These are phyloP conservation scores for Termitomyces eurrhizus DNA, from an alignment of 768 basidiomycete genomes.

Conservation along the genomic window DNA sequence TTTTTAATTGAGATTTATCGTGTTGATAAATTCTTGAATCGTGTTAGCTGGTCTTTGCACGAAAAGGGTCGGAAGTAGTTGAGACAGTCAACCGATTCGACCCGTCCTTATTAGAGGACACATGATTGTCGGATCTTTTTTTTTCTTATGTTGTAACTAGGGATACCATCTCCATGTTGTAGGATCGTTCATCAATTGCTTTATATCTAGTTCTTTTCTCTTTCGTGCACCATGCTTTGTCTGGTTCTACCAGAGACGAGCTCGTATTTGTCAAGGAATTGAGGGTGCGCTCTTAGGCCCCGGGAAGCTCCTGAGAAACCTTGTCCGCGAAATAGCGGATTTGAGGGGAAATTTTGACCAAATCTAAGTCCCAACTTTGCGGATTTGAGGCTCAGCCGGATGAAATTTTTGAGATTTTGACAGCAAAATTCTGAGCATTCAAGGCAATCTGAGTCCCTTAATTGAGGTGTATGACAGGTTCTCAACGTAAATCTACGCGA, in stretches of 20 bases:
- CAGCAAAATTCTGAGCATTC: too few relatives aligned
- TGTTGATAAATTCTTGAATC: conserved; percentile 1
- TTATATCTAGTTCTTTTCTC: not conserved
- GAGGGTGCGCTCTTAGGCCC: too few relatives aligned
- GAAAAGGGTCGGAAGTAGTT: conserved; percentile 74
- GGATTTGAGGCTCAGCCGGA: too few relatives aligned
- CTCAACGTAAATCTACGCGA: too few relatives aligned
- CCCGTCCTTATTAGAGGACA: conserved; percentile 23
- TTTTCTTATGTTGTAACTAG: conserved; percentile 6
- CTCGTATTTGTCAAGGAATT: not conserved
- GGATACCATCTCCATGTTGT: conserved; percentile 14
- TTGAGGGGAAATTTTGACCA: too few relatives aligned
- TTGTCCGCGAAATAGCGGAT: too few relatives aligned
- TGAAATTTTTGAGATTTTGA: too few relatives aligned
- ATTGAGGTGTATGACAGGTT: too few relatives aligned
- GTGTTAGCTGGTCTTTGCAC: conserved; percentile 73
- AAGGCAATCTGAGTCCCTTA: too few relatives aligned
- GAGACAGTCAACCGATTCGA: conserved; percentile 75
- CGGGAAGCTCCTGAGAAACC: too few relatives aligned
- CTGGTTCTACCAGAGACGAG: not conserved
- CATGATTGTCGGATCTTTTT: conserved; percentile 2
- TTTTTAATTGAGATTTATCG: not conserved
- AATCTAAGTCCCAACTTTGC: too few relatives aligned
- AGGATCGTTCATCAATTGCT: conserved; percentile 7
- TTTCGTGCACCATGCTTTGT: not conserved